Evolutionary conservation across 2,329 filamentous ascomycete genomes (phyloP), one percentile per base, ranked within the genome.

Genomic region (Sphaerulina vaccinii): DNA sequence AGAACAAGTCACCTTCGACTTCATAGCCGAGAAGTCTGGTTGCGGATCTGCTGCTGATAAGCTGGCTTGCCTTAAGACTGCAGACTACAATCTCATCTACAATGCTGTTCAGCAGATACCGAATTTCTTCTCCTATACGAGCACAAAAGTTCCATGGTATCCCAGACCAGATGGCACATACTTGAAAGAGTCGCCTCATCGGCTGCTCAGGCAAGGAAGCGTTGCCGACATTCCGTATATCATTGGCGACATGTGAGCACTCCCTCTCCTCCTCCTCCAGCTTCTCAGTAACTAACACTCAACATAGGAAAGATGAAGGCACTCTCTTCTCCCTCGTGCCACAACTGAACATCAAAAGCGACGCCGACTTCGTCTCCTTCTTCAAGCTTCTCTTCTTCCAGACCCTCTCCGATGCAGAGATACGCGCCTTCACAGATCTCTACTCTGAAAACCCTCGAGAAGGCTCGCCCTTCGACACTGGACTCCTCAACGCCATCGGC

Each of bases 251-350:
- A 86, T 90, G 68, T n/a, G n/a, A n/a, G n/a, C n/a, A n/a, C n/a
- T n/a, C n/a, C n/a, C n/a, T n/a, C n/a, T n/a, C n/a, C n/a, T n/a
- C n/a, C n/a, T n/a, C n/a, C n/a, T n/a, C n/a, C n/a, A n/a, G n/a
- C n/a, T n/a, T n/a, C n/a, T n/a, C n/a, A n/a, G n/a, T n/a, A n/a
- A n/a, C n/a, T n/a, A n/a, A n/a, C n/a, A n/a, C n/a, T n/a, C n/a
- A n/a, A n/a, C n/a, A n/a, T n/a, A n/a, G n/a, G n/a, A 87, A 91
- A 72, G 88, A 92, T 64, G 87, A 92, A 68, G 87, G 87, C 15
- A 90, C 55, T 15, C 44, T 55, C 24, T 54, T 45, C 51, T n/a
- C 35, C 7, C 87, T 0, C 69, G 21, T 51, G 15, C 33, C 47
- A 13, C 40, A 53, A n/a, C 42, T 22, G 15, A 88, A 90, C 65